These are phyloP conservation scores for Nicotiana noctiflora DNA, from an alignment of 257 asterid species.

Conservation along the genomic window DNA sequence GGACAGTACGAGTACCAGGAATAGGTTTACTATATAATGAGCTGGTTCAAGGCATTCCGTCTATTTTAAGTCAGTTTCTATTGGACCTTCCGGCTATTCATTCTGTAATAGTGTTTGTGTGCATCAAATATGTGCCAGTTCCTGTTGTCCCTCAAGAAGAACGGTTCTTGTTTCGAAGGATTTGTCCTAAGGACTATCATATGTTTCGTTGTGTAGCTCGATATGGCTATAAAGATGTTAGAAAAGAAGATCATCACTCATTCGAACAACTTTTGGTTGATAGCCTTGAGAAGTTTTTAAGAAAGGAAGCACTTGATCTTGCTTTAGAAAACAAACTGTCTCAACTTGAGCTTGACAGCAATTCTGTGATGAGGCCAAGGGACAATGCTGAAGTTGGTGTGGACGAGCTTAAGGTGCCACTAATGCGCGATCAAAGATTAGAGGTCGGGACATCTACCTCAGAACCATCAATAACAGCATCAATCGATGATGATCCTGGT, in stretches of 20 bases:
- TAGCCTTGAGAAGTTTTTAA: constrained; percentile 66
- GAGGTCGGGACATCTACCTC: constrained; percentile 7
- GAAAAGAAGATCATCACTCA: constrained; percentile 79
- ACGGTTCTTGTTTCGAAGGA: constrained; percentile 70
- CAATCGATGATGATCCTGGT: constrained; percentile 61
- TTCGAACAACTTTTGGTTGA: constrained; percentile 77
- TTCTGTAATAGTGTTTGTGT: constrained; percentile 69
- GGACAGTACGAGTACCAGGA: constrained; percentile 82
- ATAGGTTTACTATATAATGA: constrained; percentile 86
- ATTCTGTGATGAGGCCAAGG: constrained; percentile 31
- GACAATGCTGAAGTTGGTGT: constrained; percentile 26
- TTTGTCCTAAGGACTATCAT: constrained; percentile 85
- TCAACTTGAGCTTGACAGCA: constrained; percentile 35
- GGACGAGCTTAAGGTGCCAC: constrained; percentile 42
- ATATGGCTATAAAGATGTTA: constrained; percentile 83
- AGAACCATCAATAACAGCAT: constrained; percentile 48
- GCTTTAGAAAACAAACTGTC: constrained; percentile 40
- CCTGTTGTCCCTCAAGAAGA: constrained; percentile 93
- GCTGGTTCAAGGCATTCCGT: constrained; percentile 86
- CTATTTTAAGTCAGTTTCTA: constrained; percentile 70
- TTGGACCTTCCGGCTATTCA: constrained; percentile 90
- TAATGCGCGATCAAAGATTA: constrained; percentile 38
- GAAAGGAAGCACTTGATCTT: constrained; percentile 71
- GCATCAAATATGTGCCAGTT: constrained; percentile 81
- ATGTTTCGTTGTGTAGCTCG: constrained; percentile 93